A percentile compares a stretch with the other conserved stretches of the same genome.
phyloP scores from a whole-genome alignment of 768 basidiomycete genomes.

The Hygrophoropsis aurantiaca region DNA sequence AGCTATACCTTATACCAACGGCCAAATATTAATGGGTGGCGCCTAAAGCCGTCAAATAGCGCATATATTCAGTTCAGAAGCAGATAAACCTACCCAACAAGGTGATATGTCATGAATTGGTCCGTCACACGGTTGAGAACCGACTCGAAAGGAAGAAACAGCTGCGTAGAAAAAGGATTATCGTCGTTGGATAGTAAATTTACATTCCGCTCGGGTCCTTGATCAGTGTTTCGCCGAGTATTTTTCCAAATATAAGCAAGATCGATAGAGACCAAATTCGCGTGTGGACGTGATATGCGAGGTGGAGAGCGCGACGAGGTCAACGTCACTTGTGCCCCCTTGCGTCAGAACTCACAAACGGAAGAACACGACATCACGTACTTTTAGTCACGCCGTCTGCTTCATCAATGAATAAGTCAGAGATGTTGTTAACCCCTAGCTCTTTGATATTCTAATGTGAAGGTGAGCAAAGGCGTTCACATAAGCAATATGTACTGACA shows the following conservation, averaged over 20 bases:
- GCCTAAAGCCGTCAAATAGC: constrained; percentile 38
- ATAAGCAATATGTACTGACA: constrained; percentile 32
- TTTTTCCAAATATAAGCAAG: constrained; percentile 42
- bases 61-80: constrained; percentile 8
- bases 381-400: constrained; percentile 41
- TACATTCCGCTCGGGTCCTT: constrained; percentile 22
- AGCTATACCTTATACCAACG: constrained; percentile 56
- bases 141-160: constrained; percentile 54
- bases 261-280: constrained; percentile 36
- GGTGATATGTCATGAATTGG: constrained; percentile 56
- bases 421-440: constrained; percentile 59
- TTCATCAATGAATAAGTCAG: constrained; percentile 49
- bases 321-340: constrained; percentile 36
- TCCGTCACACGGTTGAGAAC: constrained; percentile 51
- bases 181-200: constrained; percentile 33
- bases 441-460: constrained; percentile 52
- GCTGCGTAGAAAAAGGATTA: constrained; percentile 51
- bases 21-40: constrained; percentile 79
- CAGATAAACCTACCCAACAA: constrained; percentile 50
- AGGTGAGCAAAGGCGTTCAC: constrained; percentile 10
- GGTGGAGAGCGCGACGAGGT: constrained; percentile 38
- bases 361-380: constrained; percentile 22
- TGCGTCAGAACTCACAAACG: background rate
- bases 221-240: constrained; percentile 4
- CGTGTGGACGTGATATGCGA: constrained; percentile 21